phyloP scores from a whole-genome alignment of 768 basidiomycete genomes.

The Lactifluus subvellereus region DNA sequence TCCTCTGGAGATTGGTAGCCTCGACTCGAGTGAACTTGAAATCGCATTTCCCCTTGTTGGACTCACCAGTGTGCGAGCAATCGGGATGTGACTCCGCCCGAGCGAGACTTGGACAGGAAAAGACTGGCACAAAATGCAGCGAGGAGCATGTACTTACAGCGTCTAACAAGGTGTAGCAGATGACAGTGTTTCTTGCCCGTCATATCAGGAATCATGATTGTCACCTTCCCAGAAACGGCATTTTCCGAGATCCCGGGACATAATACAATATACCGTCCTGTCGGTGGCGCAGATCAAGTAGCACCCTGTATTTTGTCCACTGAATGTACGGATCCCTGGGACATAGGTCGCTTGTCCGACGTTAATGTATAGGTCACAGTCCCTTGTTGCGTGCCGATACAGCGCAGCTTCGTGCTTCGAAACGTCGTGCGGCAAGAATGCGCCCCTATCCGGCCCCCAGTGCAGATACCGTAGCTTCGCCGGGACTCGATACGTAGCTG shows the following conservation, averaged over 20 bases:
- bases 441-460: not conserved
- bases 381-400: not conserved
- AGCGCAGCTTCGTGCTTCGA: not conserved
- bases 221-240: slow-evolving; percentile 13
- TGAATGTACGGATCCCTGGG: not conserved
- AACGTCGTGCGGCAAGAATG: not conserved
- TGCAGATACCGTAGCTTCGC: not conserved
- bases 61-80: not conserved
- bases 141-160: not conserved
- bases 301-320: not conserved
- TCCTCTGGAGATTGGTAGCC: not conserved
- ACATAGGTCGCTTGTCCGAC: not conserved
- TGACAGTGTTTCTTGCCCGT: not conserved
- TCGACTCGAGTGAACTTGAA: not conserved
- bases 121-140: not conserved
- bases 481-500: not conserved
- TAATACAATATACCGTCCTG: slow-evolving; percentile 1
- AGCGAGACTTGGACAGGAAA: not conserved
- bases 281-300: slow-evolving; percentile 8
- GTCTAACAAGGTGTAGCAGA: slow-evolving; percentile 9
- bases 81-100: not conserved
- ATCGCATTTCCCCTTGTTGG: not conserved
- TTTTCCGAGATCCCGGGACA: slow-evolving; percentile 1
- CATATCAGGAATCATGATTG: slow-evolving; percentile 4
- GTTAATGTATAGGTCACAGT: not conserved